These are phyloP conservation scores for Zymoseptoria pseudotritici DNA, from an alignment of 2,329 filamentous ascomycete genomes.

Conservation along the genomic window DNA sequence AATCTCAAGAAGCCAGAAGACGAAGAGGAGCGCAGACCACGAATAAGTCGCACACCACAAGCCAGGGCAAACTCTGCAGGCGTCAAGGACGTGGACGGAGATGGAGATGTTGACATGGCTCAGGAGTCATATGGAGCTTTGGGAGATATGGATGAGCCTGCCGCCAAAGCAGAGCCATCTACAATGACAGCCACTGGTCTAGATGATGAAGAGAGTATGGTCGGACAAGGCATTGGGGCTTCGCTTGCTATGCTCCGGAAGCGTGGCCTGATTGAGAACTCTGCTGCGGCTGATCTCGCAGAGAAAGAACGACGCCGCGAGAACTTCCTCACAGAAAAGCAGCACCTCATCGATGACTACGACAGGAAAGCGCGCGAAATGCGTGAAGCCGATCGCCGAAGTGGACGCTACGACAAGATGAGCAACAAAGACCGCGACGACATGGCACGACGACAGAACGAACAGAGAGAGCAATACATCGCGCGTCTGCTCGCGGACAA, in stretches of 20 bases:
- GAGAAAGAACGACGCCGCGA: conserved; percentile 55
- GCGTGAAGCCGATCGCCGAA: conserved; percentile 80
- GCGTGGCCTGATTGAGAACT: conserved; percentile 67
- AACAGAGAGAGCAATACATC: conserved; percentile 75
- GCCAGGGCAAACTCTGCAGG: conserved; percentile 31
- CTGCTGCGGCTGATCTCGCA: conserved; percentile 44
- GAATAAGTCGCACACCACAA: conserved; percentile 29
- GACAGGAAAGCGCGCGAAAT: conserved; percentile 72
- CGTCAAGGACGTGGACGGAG: conserved; percentile 44
- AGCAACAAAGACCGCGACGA: conserved; percentile 87
- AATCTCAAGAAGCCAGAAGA: conserved; percentile 63
- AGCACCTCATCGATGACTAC: conserved; percentile 67
- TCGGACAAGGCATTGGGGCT: conserved; percentile 65
- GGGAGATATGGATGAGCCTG: conserved; percentile 41
- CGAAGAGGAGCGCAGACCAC: conserved; percentile 42
- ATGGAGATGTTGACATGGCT: conserved; percentile 35
- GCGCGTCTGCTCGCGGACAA: conserved; percentile 75
- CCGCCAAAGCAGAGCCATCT: conserved; percentile 38
- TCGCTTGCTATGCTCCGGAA: conserved; percentile 77
- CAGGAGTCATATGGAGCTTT: conserved; percentile 30
- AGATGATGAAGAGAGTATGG: conserved; percentile 76
- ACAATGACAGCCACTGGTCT: conserved; percentile 62
- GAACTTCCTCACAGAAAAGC: conserved; percentile 74
- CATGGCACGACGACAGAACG: conserved; percentile 79
- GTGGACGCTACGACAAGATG: conserved; percentile 78